Evolutionary conservation across 768 basidiomycete species (phyloP), one percentile per base, ranked within the genome.

Genomic region (Polyporus arcularius): DNA sequence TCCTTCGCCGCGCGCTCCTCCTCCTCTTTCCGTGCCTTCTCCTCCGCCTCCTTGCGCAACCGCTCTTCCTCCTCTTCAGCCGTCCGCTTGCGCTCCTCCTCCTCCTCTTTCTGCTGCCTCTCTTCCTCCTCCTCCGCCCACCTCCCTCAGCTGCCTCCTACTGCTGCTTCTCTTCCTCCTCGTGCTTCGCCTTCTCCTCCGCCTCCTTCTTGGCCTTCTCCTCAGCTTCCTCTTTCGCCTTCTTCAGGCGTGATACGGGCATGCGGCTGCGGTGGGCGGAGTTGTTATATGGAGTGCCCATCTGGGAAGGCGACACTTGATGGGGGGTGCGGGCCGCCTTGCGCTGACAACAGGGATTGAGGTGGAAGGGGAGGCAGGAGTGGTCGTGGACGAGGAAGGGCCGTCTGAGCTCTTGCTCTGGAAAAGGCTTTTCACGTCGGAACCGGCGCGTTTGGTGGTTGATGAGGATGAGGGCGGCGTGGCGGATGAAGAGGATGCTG

Each of bases 341-440:
- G 76, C 51, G 66, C 70, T 18, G 65, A 70, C 32, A 68, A 69
- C 45, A 73, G 72, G 49, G 78, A 75, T 70, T 80, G 82, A 28
- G 79, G 75, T 73, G 55, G 83, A 83, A 60, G 86, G 86, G 65
- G 85, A 87, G 43, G 86, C 81, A 39, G 85, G 76, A 28, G 84
- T 60, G 16, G 68, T 51, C 35, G 71, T 62, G 32, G 72, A 62
- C 32, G 74, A 54, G 0, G 62, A 62, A 55, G 57, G 65, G 46
- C 55, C 65, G 55, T 61, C 57, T 35, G 68, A 67, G 32, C 66
- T 67, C 10, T 73, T 79, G 58, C 74, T 82, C 73, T 86, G 85
- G 76, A 89, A 87, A 63, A 88, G 73, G 72, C 83, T 86, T 70
- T 76, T 75, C 55, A 89, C 79, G 70, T 87, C 85, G 63, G 78